phyloP scores from a whole-genome alignment of 331 rosid genomes.

The Erythrophleum ivorense region DNA sequence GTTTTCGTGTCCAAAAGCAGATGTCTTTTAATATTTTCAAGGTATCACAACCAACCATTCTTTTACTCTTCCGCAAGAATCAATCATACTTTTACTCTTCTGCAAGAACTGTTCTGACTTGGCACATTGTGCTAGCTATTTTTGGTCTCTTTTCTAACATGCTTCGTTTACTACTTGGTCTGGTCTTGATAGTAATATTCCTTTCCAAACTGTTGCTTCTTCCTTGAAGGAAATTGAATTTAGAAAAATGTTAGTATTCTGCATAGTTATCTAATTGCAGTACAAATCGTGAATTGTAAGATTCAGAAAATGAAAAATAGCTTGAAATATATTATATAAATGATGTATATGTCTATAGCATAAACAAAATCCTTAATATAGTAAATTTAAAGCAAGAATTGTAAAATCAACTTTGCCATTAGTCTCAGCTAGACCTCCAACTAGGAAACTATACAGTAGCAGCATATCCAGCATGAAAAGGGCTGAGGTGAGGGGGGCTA shows the following conservation, averaged over 20 bases:
- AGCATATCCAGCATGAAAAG: neutral
- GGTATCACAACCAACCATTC: conserved; percentile 48
- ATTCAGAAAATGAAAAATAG: neutral
- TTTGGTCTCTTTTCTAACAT: conserved; percentile 1
- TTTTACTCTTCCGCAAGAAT: neutral
- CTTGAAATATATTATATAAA: neutral
- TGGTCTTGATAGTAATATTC: conserved; percentile 1
- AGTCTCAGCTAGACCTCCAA: too few relatives aligned
- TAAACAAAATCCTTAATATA: neutral
- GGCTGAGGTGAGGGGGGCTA: neutral
- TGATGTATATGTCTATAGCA: neutral
- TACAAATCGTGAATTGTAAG: neutral
- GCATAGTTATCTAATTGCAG: conserved; percentile 3
- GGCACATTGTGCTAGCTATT: neutral
- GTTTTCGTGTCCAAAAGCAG: conserved; percentile 92
- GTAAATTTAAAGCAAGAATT: neutral
- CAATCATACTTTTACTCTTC: neutral
- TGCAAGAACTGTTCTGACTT: conserved; percentile 12
- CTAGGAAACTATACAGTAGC: neutral
- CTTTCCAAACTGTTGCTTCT: neutral
- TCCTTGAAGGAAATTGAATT: neutral
- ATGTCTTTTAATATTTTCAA: conserved; percentile 72
- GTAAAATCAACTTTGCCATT: neutral
- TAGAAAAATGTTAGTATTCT: neutral
- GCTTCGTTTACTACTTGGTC: neutral